Evolutionary conservation across 371 early-diverging fungal genomes (phyloP).

Genomic region (Polyrhizophydium stewartii): DNA sequence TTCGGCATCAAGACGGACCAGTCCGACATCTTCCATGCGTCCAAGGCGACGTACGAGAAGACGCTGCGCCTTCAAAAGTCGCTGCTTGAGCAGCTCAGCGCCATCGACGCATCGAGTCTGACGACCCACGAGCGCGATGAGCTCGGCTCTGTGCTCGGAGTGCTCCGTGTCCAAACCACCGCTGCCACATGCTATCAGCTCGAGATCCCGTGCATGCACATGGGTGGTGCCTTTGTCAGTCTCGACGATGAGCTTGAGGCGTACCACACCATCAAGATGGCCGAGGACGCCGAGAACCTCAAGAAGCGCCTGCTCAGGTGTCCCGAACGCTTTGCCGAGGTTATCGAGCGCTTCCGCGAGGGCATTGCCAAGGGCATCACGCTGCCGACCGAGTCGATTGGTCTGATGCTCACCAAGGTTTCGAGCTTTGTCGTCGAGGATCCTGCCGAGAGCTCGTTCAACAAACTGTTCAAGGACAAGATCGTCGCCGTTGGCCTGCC

Average conservation of each 20-base stretch:
- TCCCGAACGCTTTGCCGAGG: constrained; percentile 11
- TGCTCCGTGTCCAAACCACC: too few relatives aligned
- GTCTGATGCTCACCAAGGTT: constrained; percentile 18
- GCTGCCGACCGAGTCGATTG: constrained; percentile 12
- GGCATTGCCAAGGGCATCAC: constrained; percentile 22
- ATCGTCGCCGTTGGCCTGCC: constrained; percentile 12
- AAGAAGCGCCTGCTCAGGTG: constrained; percentile 15
- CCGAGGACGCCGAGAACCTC: constrained; percentile 28
- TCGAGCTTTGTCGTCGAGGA: constrained; percentile 2
- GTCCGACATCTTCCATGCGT: not conserved
- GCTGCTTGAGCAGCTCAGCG: not conserved
- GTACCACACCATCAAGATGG: constrained; percentile 18
- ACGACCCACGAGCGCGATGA: not conserved
- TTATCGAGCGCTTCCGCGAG: constrained; percentile 19
- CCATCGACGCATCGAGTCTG: not conserved
- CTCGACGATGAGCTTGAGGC: not conserved
- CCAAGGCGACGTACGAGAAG: not conserved
- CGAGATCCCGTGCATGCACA: constrained; percentile 8
- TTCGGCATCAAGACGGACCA: not conserved
- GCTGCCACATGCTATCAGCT: not conserved
- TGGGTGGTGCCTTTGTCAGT: constrained; percentile 1
- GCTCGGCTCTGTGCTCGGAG: not conserved
- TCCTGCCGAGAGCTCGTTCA: constrained; percentile 11
- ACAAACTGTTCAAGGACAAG: constrained; percentile 10
- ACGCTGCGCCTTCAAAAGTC: not conserved